Conservation (phyloP, 2,329 filamentous ascomycete genomes). For the Xylariaceae sp. region DNA sequence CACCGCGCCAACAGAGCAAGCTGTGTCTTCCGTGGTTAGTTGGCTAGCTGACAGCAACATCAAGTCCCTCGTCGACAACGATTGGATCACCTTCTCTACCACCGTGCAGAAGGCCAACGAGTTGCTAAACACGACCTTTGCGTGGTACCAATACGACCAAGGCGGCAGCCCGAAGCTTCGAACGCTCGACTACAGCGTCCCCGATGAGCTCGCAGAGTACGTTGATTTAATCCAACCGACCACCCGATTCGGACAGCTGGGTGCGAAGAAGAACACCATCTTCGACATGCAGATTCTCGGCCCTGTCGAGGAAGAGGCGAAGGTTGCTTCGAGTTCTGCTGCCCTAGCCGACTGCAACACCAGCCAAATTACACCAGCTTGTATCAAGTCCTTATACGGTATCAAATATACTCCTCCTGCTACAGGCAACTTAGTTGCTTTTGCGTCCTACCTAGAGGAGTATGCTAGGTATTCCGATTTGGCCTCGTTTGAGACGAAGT, state of each 20-base stretch:
- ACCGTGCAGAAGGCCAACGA: constrained; percentile 49
- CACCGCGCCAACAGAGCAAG: constrained; percentile 50
- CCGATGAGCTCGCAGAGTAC: constrained; percentile 45
- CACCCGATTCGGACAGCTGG: constrained; percentile 54
- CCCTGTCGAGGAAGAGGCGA: constrained; percentile 29
- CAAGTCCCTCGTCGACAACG: constrained; percentile 44
- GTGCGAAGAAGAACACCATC: constrained; percentile 41
- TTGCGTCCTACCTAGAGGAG: constrained; percentile 57
- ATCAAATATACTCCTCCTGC: constrained; percentile 59
- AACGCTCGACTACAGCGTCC: constrained; percentile 45
- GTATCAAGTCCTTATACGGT: constrained; percentile 53
- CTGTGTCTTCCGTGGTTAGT: constrained; percentile 48
- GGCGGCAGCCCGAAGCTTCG: constrained; percentile 50
- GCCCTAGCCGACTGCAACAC: constrained; percentile 45
- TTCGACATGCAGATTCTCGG: constrained; percentile 39
- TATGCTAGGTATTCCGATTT: constrained; percentile 62
- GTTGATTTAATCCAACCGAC: constrained; percentile 60
- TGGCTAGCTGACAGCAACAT: constrained; percentile 55
- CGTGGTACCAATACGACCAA: constrained; percentile 49
- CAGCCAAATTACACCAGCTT: constrained; percentile 50
- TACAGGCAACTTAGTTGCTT: constrained; percentile 67
- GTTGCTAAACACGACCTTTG: constrained; percentile 56
- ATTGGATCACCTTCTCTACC: constrained; percentile 52
- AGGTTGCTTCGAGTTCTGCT: constrained; percentile 20
- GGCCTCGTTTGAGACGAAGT: constrained; percentile 60